A percentile compares a stretch with the other conserved stretches of the same genome.
Conservation (phyloP, 768 basidiomycete species). For the Tricholoma furcatifolium region DNA sequence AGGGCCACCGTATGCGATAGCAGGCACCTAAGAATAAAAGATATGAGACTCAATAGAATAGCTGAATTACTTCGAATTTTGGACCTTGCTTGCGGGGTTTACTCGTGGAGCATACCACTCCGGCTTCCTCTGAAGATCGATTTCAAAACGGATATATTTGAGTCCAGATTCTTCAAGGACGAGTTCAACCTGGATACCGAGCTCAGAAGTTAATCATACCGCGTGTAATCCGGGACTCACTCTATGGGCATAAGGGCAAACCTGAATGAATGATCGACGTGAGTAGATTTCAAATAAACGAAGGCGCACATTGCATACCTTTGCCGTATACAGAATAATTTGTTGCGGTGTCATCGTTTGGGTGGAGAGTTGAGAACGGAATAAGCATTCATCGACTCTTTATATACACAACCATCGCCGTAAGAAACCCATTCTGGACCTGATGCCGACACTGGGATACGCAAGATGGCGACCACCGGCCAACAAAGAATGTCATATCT, state of each 20-base stretch:
- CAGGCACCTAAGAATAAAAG: constrained; percentile 42
- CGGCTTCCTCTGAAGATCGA: constrained; percentile 65
- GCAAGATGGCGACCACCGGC: too few relatives aligned
- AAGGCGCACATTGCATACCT: neutral
- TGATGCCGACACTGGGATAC: too few relatives aligned
- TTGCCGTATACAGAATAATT: constrained; percentile 13
- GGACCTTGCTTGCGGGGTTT: constrained; percentile 66
- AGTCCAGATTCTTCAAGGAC: constrained; percentile 57
- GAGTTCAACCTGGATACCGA: constrained; percentile 46
- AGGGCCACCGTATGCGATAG: constrained; percentile 62
- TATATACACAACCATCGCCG: too few relatives aligned
- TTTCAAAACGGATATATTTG: constrained; percentile 48
- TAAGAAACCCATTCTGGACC: too few relatives aligned
- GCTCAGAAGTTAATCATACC: neutral
- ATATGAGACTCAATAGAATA: neutral
- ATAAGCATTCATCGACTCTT: too few relatives aligned
- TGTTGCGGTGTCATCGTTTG: neutral
- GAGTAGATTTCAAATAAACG: neutral
- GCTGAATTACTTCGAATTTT: neutral
- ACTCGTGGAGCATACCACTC: constrained; percentile 66
- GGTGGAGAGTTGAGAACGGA: too few relatives aligned
- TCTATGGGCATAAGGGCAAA: constrained; percentile 61
- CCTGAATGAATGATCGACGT: constrained; percentile 25
- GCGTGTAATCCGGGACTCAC: constrained; percentile 28
- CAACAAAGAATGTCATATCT: too few relatives aligned